Evolutionary conservation across 495 filamentous ascomycete species (phyloP).

Genomic region (Penicillium chermesinum): DNA sequence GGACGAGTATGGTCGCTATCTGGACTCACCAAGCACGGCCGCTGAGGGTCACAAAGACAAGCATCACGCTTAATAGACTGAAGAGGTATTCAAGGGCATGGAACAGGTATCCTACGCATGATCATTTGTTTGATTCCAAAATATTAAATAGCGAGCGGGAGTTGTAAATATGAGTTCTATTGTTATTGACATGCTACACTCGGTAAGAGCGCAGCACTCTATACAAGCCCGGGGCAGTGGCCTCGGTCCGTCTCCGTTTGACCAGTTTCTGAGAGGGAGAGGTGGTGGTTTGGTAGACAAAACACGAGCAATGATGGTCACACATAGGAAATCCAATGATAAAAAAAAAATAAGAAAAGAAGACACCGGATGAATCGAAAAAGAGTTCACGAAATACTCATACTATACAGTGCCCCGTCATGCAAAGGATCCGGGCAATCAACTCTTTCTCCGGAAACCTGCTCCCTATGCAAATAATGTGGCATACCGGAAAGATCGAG

Average conservation of each 20-base stretch:
- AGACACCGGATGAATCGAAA: conserved; percentile 36
- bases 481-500: conserved; percentile 22
- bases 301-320: conserved; percentile 9
- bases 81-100: too few species aligned
- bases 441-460: conserved; percentile 20
- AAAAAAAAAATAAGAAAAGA: conserved; percentile 17
- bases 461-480: conserved; percentile 26
- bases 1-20: conserved; percentile 58
- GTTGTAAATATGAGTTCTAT: conserved; percentile 11
- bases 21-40: conserved; percentile 17
- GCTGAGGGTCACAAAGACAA: too few species aligned
- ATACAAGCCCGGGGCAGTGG: conserved; percentile 15
- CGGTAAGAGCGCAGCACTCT: conserved; percentile 19
- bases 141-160: background rate
- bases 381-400: conserved; percentile 32
- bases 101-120: too few species aligned
- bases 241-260: conserved; percentile 10
- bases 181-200: conserved; percentile 26
- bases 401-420: conserved; percentile 44
- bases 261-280: conserved; percentile 15
- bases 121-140: background rate
- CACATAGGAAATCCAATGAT: conserved; percentile 18
- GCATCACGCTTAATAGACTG: too few species aligned
- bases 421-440: conserved; percentile 25
- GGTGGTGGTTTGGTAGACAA: conserved; percentile 14